These are phyloP conservation scores for Aspergillus avenaceus DNA, from an alignment of 495 filamentous ascomycete species.

Conservation along the genomic window DNA sequence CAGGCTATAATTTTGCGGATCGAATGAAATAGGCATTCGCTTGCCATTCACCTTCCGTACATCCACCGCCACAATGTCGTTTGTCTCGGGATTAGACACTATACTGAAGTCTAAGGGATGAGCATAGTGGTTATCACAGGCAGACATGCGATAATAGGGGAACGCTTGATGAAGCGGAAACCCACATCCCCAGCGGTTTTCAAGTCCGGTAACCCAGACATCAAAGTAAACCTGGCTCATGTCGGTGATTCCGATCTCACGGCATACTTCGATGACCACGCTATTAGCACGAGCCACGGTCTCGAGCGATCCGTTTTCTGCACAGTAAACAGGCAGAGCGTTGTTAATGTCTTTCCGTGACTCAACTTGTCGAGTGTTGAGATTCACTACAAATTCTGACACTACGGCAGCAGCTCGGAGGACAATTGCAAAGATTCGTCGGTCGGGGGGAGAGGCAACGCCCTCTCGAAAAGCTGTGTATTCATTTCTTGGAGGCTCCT, in stretches of 20 bases:
- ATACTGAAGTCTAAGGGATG: constrained; percentile 35
- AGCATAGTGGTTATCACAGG: constrained; percentile 42
- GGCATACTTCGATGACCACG: constrained; percentile 82
- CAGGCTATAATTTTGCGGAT: neutral
- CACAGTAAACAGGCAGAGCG: constrained; percentile 87
- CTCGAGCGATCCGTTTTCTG: constrained; percentile 78
- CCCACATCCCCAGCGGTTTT: constrained; percentile 36
- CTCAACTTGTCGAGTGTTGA: constrained; percentile 61
- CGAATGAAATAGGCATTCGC: neutral
- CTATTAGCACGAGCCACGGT: constrained; percentile 65
- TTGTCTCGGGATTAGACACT: constrained; percentile 65
- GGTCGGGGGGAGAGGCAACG: constrained; percentile 34
- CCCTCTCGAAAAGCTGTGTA: constrained; percentile 69
- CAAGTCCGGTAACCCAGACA: constrained; percentile 39
- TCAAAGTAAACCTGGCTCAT: constrained; percentile 85
- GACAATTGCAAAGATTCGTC: constrained; percentile 32
- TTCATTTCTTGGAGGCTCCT: constrained; percentile 74
- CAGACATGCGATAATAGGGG: constrained; percentile 39
- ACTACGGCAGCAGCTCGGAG: constrained; percentile 33
- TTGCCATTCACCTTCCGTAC: neutral
- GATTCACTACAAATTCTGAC: constrained; percentile 76
- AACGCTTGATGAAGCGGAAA: constrained; percentile 34
- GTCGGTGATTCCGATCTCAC: constrained; percentile 74
- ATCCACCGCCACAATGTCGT: constrained; percentile 81
- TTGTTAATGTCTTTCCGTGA: constrained; percentile 67